These are phyloP conservation scores for Lachnellula cervina DNA, from an alignment of 2,329 filamentous ascomycete genomes.

Conservation along the genomic window DNA sequence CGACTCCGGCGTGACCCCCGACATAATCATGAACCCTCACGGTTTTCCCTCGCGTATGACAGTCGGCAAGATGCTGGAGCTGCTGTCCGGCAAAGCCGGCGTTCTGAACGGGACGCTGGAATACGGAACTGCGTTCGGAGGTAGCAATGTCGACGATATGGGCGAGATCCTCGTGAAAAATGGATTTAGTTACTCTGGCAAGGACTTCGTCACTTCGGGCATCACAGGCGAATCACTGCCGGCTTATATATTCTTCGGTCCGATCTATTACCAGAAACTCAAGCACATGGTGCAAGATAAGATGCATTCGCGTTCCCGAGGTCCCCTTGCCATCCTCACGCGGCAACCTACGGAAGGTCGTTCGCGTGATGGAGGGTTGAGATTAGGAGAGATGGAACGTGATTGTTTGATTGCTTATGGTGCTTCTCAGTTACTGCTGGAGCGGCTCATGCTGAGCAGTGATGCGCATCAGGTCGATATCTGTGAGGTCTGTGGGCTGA, in stretches of 20 bases:
- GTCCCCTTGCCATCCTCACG: slow-evolving; percentile 86
- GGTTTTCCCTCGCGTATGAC: slow-evolving; percentile 99
- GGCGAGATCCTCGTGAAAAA: slow-evolving; percentile 75
- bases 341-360: slow-evolving; percentile 95
- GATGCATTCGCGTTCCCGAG: slow-evolving; percentile 93
- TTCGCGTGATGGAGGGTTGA: slow-evolving; percentile 84
- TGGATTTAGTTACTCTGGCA: slow-evolving; percentile 94
- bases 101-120: slow-evolving; percentile 79
- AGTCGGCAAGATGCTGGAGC: slow-evolving; percentile 94
- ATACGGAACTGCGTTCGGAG: slow-evolving; percentile 86
- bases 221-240: slow-evolving; percentile 92
- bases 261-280: slow-evolving; percentile 98
- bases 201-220: slow-evolving; percentile 92
- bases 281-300: slow-evolving; percentile 99
- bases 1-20: slow-evolving; percentile 83
- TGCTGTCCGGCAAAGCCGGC: slow-evolving; percentile 89
- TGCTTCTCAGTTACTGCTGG: slow-evolving; percentile 83
- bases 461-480: slow-evolving; percentile 90
- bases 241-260: slow-evolving; percentile 96
- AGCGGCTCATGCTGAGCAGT: slow-evolving; percentile 90
- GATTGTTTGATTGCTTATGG: slow-evolving; percentile 98
- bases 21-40: slow-evolving; percentile 99
- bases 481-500: slow-evolving; percentile 88
- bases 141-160: slow-evolving; percentile 83
- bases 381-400: slow-evolving; percentile 97